A percentile compares a stretch with the other conserved stretches of the same genome.
phyloP scores from a whole-genome alignment of 225 moss, liverwort and hornwort species.

The Pseudisothecium myosuroides region DNA sequence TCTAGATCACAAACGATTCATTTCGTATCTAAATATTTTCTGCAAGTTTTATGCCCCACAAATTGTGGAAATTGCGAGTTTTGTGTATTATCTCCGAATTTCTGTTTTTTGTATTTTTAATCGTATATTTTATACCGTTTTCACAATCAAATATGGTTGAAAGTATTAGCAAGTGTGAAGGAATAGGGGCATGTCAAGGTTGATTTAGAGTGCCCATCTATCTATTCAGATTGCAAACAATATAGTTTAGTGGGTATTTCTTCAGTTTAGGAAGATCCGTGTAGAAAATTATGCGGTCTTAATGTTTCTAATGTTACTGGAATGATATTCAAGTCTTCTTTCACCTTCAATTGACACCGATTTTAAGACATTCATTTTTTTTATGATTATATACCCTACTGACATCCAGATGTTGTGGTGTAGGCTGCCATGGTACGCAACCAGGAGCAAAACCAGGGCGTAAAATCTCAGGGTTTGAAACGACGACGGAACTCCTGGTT shows the following conservation, averaged over 20 bases:
- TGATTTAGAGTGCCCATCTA: neutral
- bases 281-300: neutral
- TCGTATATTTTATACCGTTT: neutral
- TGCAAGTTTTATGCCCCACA: neutral
- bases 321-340: neutral
- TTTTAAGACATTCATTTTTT: neutral
- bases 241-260: neutral
- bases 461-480: conserved; percentile 29
- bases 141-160: neutral
- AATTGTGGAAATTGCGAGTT: neutral
- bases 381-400: neutral
- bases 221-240: neutral
- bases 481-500: conserved; percentile 52
- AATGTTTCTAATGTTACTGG: neutral
- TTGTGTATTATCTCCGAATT: neutral
- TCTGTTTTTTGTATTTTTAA: neutral
- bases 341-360: neutral
- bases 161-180: neutral
- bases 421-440: conserved; percentile 68
- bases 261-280: neutral
- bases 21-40: neutral
- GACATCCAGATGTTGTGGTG: conserved; percentile 2
- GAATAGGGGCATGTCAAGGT: neutral
- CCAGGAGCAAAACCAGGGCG: conserved; percentile 42
- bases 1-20: neutral